A percentile compares a stretch with the other conserved stretches of the same genome.
Evolutionary conservation across 2,329 filamentous ascomycete species (phyloP).

Genomic region (Epichloe elymi): DNA sequence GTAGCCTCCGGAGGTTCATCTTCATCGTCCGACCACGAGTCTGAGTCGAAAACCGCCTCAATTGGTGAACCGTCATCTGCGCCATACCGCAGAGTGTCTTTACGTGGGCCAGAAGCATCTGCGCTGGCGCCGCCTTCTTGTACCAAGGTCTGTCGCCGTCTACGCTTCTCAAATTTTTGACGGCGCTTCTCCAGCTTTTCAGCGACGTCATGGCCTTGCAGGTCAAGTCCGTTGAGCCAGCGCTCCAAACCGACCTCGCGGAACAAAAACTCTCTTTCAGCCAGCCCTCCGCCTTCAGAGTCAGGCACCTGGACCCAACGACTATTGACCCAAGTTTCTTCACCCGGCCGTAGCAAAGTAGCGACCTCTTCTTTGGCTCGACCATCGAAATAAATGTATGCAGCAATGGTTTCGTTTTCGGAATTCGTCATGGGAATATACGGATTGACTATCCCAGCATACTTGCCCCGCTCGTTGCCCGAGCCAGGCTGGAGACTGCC

Average conservation of each 20-base stretch:
- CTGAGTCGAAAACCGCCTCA: constrained; percentile 54
- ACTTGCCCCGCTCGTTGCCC: constrained; percentile 31
- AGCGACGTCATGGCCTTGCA: constrained; percentile 84
- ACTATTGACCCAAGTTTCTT: constrained; percentile 98
- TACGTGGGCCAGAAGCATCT: constrained; percentile 24
- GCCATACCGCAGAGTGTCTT: constrained; percentile 65
- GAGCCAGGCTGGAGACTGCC: constrained; percentile 49
- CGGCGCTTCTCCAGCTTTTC: constrained; percentile 82
- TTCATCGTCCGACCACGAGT: constrained; percentile 64
- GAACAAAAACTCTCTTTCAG: constrained; percentile 93
- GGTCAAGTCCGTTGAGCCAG: constrained; percentile 90
- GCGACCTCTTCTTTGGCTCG: constrained; percentile 93
- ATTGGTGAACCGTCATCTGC: constrained; percentile 62
- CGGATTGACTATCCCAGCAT: constrained; percentile 51
- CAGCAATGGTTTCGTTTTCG: constrained; percentile 92
- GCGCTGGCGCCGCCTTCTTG: constrained; percentile 21
- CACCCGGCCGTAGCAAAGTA: constrained; percentile 77
- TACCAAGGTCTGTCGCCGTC: constrained; percentile 45
- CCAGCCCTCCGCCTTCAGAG: constrained; percentile 81
- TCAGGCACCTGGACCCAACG: constrained; percentile 93
- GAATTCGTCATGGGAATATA: constrained; percentile 90
- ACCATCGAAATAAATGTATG: constrained; percentile 98
- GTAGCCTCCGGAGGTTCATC: constrained; percentile 88
- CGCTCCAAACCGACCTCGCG: constrained; percentile 90
- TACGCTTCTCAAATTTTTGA: constrained; percentile 60